Base-by-base conservation (phyloP, 805 yeast genomes). In the Wickerhamiella allomyrinae region DNA sequence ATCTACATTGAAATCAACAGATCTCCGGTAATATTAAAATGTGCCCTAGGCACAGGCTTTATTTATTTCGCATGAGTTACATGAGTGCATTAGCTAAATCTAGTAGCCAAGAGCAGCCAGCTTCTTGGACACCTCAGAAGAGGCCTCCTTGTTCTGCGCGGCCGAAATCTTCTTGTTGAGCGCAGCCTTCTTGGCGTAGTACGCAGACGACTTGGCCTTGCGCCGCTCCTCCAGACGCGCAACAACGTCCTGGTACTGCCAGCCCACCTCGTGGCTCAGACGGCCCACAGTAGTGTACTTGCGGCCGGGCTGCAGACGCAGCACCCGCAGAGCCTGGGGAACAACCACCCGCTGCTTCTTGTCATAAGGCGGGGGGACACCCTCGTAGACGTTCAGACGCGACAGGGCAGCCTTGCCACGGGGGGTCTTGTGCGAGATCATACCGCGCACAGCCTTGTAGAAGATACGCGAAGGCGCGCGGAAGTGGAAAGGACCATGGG, bases 381-480 rank as follows among this genome's bases (percentile, higher is more conserved):
- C 99, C 76, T 91, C 98, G 65, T 84, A 91, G 60, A 89, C 97
- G 89, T 91, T 85, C 63, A 91, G 83, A 76, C 96, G 87, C 77
- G 87, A 97, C 66, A 91, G 72, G 63, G 99, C 99, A 67, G 97
- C 97, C 77, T 84, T 82, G 73, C 99, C 99, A 74, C 97, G 91
- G 61, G 97, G 91, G 59, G 98, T 91, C 86, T 91, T 91, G 87
- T 91, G 97, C 68, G 95, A 75, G 64, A 91, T 74, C 99, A 91
- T 91, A 75, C 99, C 99, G 69, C 95, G 83, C 69, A 91, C 72
- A 65, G 99, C 96, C 82, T 91, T 91, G 93, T 87, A 87, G 74
- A 91, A 86, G 73, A 91, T 89, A 76, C 97, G 86, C 54, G 97
- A 87, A 71, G 99, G 99, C 54, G 99, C 99, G 75, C 97, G 91